Evolutionary conservation across 2,329 filamentous ascomycete genomes (phyloP), one percentile per base, ranked within the genome.

Genomic region (Aspergillus sclerotialis): DNA sequence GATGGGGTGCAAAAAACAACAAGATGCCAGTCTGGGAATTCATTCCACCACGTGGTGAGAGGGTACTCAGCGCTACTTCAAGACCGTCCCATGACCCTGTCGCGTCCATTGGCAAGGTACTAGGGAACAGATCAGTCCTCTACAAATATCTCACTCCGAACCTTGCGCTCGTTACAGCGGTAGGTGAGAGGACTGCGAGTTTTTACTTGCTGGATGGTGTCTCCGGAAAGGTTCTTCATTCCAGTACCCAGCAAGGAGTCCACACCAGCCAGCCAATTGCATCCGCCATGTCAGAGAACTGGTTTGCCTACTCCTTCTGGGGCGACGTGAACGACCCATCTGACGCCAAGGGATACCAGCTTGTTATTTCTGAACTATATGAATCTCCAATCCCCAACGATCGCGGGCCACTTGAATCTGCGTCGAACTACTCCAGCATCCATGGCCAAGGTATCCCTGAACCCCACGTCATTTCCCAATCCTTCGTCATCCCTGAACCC

Each of bases 71-170:
- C 28, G 70, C 92, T 25, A 80, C 80, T 2, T 72, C 80, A 12
- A 75, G 81, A 30, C 80, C 86, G 7, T 55, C 74, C 2, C 82
- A 90, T 44, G 89, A 98, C 49, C 87, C 87, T 0, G 80, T 96
- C 30, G 90, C 92, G 3, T 96, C 92, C 1, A 94, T 98, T 48
- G 92, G 92, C 7, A 87, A 86, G 39, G 92, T 96, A 2, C 75
- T 98, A 14, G 89, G 88, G 16, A 84, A 98, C 53, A 78, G 92
- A 28, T 81, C 80, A n/a, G 92, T 98, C 30, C 76, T 90, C 43
- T 98, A 98, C 76, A 98, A 98, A 65, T 96, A 96, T 57, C 68
- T 98, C 26, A 94, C 93, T 64, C 79, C 85, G 0, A 95, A 94
- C 61, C 75, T 86, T 5, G 70, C 88, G 2, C 73, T 96, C 1